Conservation (phyloP, 2,329 filamentous ascomycete species). For the Trichoderma gracile region DNA sequence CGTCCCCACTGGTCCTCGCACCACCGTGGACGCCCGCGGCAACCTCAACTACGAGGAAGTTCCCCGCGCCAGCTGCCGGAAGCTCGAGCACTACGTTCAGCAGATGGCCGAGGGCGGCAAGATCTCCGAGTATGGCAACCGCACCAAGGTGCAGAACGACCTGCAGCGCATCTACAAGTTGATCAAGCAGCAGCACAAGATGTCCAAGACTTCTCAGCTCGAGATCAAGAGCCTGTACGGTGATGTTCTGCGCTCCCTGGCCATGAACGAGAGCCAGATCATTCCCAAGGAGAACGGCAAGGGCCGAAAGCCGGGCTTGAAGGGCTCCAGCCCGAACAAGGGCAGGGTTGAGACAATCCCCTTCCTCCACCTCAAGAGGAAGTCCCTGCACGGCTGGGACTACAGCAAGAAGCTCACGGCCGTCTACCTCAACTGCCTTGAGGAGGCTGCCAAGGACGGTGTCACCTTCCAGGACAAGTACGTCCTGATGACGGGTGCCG, state of each 20-base stretch:
- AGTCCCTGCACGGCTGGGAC: constrained; percentile 92
- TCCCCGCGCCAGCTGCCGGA: constrained; percentile 84
- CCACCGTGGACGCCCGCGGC: constrained; percentile 87
- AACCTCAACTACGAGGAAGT: constrained; percentile 91
- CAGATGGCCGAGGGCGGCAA: constrained; percentile 99
- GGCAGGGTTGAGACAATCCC: constrained; percentile 97
- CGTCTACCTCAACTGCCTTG: constrained; percentile 86
- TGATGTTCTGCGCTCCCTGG: constrained; percentile 88
- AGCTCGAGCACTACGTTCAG: constrained; percentile 96
- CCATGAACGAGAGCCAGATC: constrained; percentile 98
- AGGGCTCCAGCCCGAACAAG: constrained; percentile 63
- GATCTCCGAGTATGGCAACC: constrained; percentile 97
- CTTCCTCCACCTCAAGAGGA: constrained; percentile 95
- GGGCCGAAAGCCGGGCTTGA: constrained; percentile 53
- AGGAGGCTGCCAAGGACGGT: constrained; percentile 82
- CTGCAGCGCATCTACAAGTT: constrained; percentile 95
- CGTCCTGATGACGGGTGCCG: constrained; percentile 96
- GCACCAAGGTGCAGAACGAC: constrained; percentile 96
- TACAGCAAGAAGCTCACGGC: constrained; percentile 99
- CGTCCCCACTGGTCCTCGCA: constrained; percentile 86
- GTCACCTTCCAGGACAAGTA: constrained; percentile 94
- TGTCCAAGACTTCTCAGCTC: constrained; percentile 92
- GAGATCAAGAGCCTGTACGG: constrained; percentile 95
- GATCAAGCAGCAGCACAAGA: constrained; percentile 96
- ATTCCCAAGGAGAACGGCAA: constrained; percentile 83